Evolutionary conservation across 169 alveolate species (phyloP), one percentile per base, ranked within the genome.

Genomic region (Cryptosporidium felis): DNA sequence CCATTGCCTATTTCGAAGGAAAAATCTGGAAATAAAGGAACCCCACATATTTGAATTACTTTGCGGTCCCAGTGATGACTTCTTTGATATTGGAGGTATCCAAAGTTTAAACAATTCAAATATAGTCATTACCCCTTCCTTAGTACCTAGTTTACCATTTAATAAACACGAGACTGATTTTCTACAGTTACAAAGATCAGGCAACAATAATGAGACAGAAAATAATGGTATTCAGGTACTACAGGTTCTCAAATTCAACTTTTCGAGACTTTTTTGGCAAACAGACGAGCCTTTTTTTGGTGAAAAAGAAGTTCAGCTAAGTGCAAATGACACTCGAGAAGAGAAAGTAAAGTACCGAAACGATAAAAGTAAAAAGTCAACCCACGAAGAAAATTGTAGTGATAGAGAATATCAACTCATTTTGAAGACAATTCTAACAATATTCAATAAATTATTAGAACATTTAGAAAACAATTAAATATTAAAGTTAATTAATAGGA

Each of bases 201-300:
- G n/a, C n/a, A n/a, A n/a, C n/a, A n/a, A n/a, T n/a, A n/a, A n/a
- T n/a, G n/a, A n/a, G n/a, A n/a, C n/a, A n/a, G n/a, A n/a, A n/a
- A n/a, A n/a, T n/a, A n/a, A n/a, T n/a, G n/a, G n/a, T n/a, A n/a
- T n/a, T n/a, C n/a, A n/a, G n/a, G n/a, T n/a, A n/a, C n/a, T n/a
- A n/a, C n/a, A n/a, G n/a, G n/a, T n/a, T n/a, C n/a, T n/a, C 9
- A 14, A 44, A 23, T 28, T 28, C 0, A 46, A 65, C 34, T 65
- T 26, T 49, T 65, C 81, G 18, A 36, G 49, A 4, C 34, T 32
- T 34, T 65, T 65, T n/a, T 65, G 81, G 81, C 32, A 23, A 30
- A 44, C 53, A n/a, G 26, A 10, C 16, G 23, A 32, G 3, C 30
- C 42, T 28, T 44, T 44, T 12, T 65, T 65, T 65, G 81, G 81